Percentiles rank a stretch among this genome's conserved stretches.
These are phyloP conservation scores for Penicillium digitatum DNA, from an alignment of 2,329 filamentous ascomycete genomes.

Conservation along the genomic window DNA sequence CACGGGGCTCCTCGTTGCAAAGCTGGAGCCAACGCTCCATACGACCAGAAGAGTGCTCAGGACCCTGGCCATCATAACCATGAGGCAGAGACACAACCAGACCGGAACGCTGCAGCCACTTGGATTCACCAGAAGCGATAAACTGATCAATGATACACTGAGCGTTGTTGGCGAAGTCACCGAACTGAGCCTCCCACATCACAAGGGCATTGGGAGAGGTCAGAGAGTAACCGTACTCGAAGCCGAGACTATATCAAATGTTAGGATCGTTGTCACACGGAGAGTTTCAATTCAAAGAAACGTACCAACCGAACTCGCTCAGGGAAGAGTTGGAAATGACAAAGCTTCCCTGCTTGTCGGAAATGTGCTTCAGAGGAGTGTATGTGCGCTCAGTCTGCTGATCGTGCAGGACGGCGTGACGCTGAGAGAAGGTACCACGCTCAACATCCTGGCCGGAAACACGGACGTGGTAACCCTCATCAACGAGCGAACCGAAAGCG, in stretches of 20 bases:
- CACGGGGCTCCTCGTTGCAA: slow-evolving; percentile 92
- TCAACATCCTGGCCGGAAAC: slow-evolving; percentile 98
- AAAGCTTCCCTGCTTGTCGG: slow-evolving; percentile 89
- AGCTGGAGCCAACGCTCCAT: slow-evolving; percentile 97
- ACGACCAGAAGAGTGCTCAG: slow-evolving; percentile 95
- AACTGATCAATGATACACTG: slow-evolving; percentile 99
- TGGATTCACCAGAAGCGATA: slow-evolving; percentile 92
- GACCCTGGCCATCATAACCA: slow-evolving; percentile 96
- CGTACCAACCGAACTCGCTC: slow-evolving; percentile 64
- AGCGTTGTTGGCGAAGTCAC: slow-evolving; percentile 99
- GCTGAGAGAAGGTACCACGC: slow-evolving; percentile 98
- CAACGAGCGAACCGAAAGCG: slow-evolving; percentile 85
- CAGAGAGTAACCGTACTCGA: slow-evolving; percentile 97
- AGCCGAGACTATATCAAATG: slow-evolving; percentile 73
- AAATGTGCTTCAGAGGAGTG: slow-evolving; percentile 84
- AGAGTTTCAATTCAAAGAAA: slow-evolving; percentile 5
- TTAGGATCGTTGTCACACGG: slow-evolving; percentile 42
- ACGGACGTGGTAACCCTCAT: slow-evolving; percentile 93
- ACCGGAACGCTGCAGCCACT: slow-evolving; percentile 98
- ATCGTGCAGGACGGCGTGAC: slow-evolving; percentile 95
- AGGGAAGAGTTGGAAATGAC: slow-evolving; percentile 95
- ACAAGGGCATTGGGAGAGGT: slow-evolving; percentile 95
- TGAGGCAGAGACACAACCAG: slow-evolving; percentile 95
- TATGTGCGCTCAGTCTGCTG: slow-evolving; percentile 91
- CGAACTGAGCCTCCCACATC: slow-evolving; percentile 99